Evolutionary conservation across 371 early-diverging fungal genomes (phyloP).

Genomic region (Saksenaea oblongispora): DNA sequence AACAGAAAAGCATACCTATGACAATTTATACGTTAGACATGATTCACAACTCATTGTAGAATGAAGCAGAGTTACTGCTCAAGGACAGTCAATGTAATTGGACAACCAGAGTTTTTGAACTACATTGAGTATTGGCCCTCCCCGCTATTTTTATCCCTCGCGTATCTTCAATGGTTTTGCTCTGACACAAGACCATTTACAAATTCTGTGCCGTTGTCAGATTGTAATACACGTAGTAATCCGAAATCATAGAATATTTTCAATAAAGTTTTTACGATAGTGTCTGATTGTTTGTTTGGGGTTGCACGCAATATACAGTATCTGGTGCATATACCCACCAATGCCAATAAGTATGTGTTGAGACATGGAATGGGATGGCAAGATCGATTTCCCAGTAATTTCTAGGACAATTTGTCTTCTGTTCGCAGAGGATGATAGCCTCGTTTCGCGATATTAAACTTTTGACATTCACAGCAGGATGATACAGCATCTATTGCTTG

Average conservation of each 20-base stretch:
- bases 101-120: no score
- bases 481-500: slow-evolving; percentile 15
- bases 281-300: slow-evolving; percentile 14
- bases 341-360: slow-evolving; percentile 17
- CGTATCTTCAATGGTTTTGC: no score
- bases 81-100: no score
- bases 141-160: no score
- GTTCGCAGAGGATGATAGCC: slow-evolving; percentile 24
- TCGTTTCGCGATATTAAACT: slow-evolving; percentile 8
- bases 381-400: slow-evolving; percentile 28
- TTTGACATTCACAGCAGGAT: slow-evolving; percentile 18
- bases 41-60: no score
- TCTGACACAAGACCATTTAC: slow-evolving; percentile 12
- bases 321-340: slow-evolving; percentile 24
- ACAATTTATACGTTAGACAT: no score
- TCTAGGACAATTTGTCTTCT: slow-evolving; percentile 15
- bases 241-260: slow-evolving; percentile 22
- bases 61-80: no score
- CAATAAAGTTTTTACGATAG: slow-evolving; percentile 13
- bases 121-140: no score
- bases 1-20: no score
- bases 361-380: slow-evolving; percentile 21
- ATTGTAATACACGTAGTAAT: slow-evolving; percentile 20
- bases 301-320: slow-evolving; percentile 21
- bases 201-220: slow-evolving; percentile 30